Conservation (phyloP, 257 asterid species). For the Solanum tacnaense region DNA sequence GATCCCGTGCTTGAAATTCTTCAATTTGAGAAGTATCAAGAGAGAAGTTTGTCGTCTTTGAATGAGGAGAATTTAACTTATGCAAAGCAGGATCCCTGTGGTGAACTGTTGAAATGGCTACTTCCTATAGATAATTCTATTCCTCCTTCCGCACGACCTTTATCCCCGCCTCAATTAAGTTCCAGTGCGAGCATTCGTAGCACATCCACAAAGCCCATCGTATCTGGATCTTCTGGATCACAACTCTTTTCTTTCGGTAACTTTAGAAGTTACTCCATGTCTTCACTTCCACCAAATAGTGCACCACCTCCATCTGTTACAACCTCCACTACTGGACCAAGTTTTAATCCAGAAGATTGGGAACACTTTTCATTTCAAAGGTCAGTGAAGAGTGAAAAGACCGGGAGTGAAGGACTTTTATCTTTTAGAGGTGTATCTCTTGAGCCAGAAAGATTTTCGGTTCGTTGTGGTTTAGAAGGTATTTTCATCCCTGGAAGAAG, state of each 20-base stretch:
- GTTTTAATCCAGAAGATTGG: conserved; percentile 62
- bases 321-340: conserved; percentile 39
- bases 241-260: conserved; percentile 83
- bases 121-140: conserved; percentile 89
- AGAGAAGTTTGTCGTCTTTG: conserved; percentile 35
- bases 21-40: conserved; percentile 77
- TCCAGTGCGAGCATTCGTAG: conserved; percentile 59
- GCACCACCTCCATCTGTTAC: conserved; percentile 50
- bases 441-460: conserved; percentile 89
- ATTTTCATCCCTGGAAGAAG: conserved; percentile 88
- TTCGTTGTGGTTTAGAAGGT: conserved; percentile 95
- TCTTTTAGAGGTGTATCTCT: conserved; percentile 94
- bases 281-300: conserved; percentile 70
- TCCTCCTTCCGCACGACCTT: conserved; percentile 57
- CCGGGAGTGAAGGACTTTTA: conserved; percentile 52
- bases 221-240: conserved; percentile 66
- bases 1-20: conserved; percentile 93
- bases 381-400: conserved; percentile 42
- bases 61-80: conserved; percentile 26
- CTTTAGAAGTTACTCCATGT: conserved; percentile 96
- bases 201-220: conserved; percentile 49
- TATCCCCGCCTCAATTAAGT: conserved; percentile 61
- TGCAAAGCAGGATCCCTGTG: conserved; percentile 60
- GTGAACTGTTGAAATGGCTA: conserved; percentile 77
- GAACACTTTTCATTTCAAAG: conserved; percentile 64